Evolutionary conservation across 805 yeast species (phyloP).

Genomic region (Candida ortonii): DNA sequence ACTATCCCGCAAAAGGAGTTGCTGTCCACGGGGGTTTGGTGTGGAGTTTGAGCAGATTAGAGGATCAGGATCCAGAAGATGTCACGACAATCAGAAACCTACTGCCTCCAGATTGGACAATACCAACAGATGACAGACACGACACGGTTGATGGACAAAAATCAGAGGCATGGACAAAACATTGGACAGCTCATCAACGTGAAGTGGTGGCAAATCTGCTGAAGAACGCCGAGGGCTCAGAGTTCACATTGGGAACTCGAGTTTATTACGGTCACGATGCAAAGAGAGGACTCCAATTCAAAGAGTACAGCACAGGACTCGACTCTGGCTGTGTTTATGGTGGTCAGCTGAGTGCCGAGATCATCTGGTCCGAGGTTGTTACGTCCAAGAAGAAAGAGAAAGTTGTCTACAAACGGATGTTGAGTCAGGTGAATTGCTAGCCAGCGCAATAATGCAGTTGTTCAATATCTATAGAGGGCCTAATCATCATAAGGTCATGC

Average conservation of each 20-base stretch:
- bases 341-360: conserved; percentile 60
- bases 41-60: conserved; percentile 53
- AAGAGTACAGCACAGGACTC: conserved; percentile 69
- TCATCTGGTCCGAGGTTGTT: conserved; percentile 39
- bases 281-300: conserved; percentile 62
- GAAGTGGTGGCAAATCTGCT: conserved; percentile 6
- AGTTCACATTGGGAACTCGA: conserved; percentile 29
- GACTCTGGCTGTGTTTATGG: conserved; percentile 85
- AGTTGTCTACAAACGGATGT: conserved; percentile 26
- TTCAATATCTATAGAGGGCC: background rate
- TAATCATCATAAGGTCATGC: background rate
- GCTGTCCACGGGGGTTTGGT: conserved; percentile 84
- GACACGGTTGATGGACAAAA: conserved; percentile 27
- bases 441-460: background rate
- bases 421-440: conserved; percentile 31
- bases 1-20: conserved; percentile 37
- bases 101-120: conserved; percentile 60
- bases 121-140: conserved; percentile 47
- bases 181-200: conserved; percentile 30
- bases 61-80: conserved; percentile 59
- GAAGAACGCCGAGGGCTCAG: conserved; percentile 8
- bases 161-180: conserved; percentile 33
- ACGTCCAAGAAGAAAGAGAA: conserved; percentile 7
- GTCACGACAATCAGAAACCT: conserved; percentile 69
- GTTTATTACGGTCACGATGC: conserved; percentile 93